phyloP scores from a whole-genome alignment of 495 filamentous ascomycete genomes.

The Podospora pseudopauciseta region DNA sequence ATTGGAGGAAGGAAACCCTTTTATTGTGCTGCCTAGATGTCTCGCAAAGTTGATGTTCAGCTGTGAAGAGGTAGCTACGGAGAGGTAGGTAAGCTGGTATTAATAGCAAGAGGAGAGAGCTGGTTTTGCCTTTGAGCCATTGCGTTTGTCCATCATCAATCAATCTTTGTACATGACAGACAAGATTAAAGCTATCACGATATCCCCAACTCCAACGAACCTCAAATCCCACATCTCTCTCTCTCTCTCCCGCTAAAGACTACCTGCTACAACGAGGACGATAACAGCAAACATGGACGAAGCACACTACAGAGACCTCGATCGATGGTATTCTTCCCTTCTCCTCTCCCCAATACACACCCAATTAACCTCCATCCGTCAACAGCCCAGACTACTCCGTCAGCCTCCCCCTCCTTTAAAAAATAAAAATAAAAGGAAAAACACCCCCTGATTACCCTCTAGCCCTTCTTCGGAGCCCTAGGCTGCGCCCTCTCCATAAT shows the following conservation, averaged over 20 bases:
- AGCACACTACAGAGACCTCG: conserved; percentile 5
- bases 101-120: background rate
- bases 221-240: too few species aligned
- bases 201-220: background rate
- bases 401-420: background rate
- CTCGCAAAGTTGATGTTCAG: background rate
- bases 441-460: background rate
- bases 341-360: background rate
- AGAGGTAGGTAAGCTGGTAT: background rate
- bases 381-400: background rate
- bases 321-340: conserved; percentile 20
- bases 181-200: background rate
- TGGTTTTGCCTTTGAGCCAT: background rate
- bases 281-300: background rate
- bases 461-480: conserved; percentile 51
- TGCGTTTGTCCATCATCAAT: background rate
- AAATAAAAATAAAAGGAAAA: too few species aligned
- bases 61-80: background rate
- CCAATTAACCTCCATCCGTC: background rate
- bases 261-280: background rate
- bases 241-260: too few species aligned
- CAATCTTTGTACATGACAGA: background rate
- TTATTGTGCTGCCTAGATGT: background rate
- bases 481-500: conserved; percentile 63
- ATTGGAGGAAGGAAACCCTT: background rate